Percentiles rank a stretch among this genome's conserved stretches.
These are phyloP conservation scores for Chytridium lagenaria DNA, from an alignment of 371 early-diverging fungal genomes.

Conservation along the genomic window DNA sequence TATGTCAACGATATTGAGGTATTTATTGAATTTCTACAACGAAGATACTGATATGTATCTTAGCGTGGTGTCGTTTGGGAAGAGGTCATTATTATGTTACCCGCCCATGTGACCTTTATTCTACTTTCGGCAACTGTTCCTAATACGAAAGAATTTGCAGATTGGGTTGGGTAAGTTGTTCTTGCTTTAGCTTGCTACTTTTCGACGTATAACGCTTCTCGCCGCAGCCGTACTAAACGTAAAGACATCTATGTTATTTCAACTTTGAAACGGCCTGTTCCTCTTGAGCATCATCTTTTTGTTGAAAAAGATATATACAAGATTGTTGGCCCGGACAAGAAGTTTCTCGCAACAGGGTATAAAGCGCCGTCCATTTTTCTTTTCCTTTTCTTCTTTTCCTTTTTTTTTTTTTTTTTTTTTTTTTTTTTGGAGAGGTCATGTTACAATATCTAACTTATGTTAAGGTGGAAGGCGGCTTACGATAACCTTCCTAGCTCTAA, in stretches of 20 bases:
- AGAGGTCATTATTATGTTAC: slow-evolving; percentile 99
- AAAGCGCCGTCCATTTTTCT: background rate
- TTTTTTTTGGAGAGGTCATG: too few relatives aligned
- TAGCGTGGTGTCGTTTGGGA: slow-evolving; percentile 99
- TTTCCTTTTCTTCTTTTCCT: too few relatives aligned
- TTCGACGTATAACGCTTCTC: background rate
- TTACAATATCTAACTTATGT: too few relatives aligned
- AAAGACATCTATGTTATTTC: slow-evolving; percentile 98
- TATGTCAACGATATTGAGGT: slow-evolving; percentile 98
- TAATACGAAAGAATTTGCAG: slow-evolving; percentile 99
- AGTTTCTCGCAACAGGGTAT: slow-evolving; percentile 62
- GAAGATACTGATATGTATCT: background rate
- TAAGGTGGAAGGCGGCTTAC: slow-evolving; percentile 63
- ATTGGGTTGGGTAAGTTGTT: slow-evolving; percentile 92
- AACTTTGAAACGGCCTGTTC: slow-evolving; percentile 96
- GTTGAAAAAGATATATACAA: slow-evolving; percentile 75
- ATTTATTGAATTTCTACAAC: background rate
- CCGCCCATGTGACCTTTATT: slow-evolving; percentile 91
- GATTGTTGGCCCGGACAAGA: slow-evolving; percentile 79
- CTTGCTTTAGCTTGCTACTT: background rate
- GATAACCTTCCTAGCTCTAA: slow-evolving; percentile 38
- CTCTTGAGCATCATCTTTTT: slow-evolving; percentile 95
- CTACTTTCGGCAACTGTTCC: slow-evolving; percentile 98
- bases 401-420: too few relatives aligned
- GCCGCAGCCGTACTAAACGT: slow-evolving; percentile 89